phyloP scores from a whole-genome alignment of 805 yeast species.

The Monosporozyma solicola region DNA sequence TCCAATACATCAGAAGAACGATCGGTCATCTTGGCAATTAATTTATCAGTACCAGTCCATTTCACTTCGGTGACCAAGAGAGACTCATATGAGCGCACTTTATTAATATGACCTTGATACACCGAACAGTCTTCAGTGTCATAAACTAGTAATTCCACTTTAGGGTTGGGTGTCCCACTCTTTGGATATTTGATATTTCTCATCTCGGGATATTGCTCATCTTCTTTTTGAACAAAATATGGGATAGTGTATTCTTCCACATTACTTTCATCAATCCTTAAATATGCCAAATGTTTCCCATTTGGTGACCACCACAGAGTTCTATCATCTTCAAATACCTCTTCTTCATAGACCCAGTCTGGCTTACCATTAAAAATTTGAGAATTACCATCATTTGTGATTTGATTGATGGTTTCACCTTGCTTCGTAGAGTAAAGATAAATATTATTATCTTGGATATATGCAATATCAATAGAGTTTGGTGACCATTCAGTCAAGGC shows the following conservation, averaged over 20 bases:
- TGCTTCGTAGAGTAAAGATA: constrained; percentile 39
- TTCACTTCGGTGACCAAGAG: constrained; percentile 55
- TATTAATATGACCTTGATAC: constrained; percentile 36
- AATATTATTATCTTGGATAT: constrained; percentile 61
- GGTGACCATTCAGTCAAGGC: constrained; percentile 68
- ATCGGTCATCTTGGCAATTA: constrained; percentile 51
- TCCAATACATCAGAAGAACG: constrained; percentile 60
- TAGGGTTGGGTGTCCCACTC: constrained; percentile 71
- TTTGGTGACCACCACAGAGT: constrained; percentile 86
- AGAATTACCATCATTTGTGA: constrained; percentile 63
- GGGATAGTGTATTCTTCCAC: constrained; percentile 71
- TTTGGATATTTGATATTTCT: constrained; percentile 69
- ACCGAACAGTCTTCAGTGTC: constrained; percentile 19
- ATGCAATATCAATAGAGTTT: constrained; percentile 53
- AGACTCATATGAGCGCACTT: constrained; percentile 31
- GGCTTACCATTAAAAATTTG: constrained; percentile 79
- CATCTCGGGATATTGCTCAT: constrained; percentile 52
- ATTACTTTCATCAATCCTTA: constrained; percentile 61
- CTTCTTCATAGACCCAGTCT: constrained; percentile 94
- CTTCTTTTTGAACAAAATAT: constrained; percentile 54
- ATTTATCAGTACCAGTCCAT: constrained; percentile 53
- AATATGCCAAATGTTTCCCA: constrained; percentile 54
- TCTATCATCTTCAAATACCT: constrained; percentile 59
- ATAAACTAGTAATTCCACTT: constrained; percentile 45
- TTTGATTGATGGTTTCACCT: constrained; percentile 30